These are phyloP conservation scores for Nakazawaea molendinolei DNA, from an alignment of 805 yeast genomes.

Conservation along the genomic window DNA sequence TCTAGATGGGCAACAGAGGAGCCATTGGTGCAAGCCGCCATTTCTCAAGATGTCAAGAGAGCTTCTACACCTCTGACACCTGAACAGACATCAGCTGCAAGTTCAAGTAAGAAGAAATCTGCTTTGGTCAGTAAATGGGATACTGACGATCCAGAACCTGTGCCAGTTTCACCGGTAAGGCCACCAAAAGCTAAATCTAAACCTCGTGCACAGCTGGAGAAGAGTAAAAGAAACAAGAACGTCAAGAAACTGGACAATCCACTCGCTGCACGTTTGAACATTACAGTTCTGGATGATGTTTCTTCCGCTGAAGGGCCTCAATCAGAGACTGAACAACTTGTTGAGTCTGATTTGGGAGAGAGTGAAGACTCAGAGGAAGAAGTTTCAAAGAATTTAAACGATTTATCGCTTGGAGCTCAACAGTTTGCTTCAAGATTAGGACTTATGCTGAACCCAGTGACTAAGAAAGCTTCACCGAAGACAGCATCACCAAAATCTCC, in stretches of 20 bases:
- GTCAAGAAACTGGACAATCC: neutral
- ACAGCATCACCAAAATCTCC: neutral
- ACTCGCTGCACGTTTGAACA: constrained; percentile 2
- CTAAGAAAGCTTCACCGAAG: neutral
- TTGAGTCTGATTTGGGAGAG: too few relatives aligned
- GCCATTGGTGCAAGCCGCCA: constrained; percentile 18
- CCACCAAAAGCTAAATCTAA: neutral
- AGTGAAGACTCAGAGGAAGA: constrained; percentile 4
- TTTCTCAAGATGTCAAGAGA: constrained; percentile 15
- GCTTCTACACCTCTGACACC: too few relatives aligned
- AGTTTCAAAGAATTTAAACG: constrained; percentile 1
- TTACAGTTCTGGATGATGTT: neutral
- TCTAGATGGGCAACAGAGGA: constrained; percentile 28
- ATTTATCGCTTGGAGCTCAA: constrained; percentile 10
- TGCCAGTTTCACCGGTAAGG: too few relatives aligned
- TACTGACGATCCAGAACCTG: too few relatives aligned
- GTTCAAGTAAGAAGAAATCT: constrained; percentile 7
- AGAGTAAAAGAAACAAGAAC: constrained; percentile 1
- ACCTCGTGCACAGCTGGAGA: neutral
- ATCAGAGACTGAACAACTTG: too few relatives aligned
- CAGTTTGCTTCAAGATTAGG: constrained; percentile 10
- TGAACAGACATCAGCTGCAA: constrained; percentile 7
- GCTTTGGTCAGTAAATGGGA: too few relatives aligned
- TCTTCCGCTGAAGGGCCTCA: too few relatives aligned
- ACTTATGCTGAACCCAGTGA: constrained; percentile 1